Base-by-base conservation (phyloP, 805 yeast genomes). In the Komagataella pastoris region DNA sequence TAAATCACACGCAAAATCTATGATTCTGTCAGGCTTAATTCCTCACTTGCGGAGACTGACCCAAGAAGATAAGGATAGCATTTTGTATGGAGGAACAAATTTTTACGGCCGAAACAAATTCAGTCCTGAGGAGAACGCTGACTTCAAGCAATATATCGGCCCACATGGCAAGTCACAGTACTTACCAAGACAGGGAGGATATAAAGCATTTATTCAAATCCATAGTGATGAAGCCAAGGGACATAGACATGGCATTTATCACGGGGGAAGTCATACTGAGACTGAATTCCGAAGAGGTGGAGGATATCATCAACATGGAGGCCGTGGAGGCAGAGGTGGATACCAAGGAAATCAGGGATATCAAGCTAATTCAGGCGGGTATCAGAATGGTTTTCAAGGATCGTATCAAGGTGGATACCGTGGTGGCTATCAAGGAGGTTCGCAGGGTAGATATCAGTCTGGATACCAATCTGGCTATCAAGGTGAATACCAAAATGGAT, bases 11-110 rank as follows among this genome's bases (percentile, higher is more conserved):
- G 83, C 88, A 36, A 93, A 91, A 62, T 84, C 95, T 1, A 85
- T 93, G 85, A 70, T 91, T 19, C 65, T 91, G 56, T 85, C 82
- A 48, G 97, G 97, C 0, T 88, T 72, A 60, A 79, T 80, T 54
- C 76, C 88, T 4, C 83, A 81, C 54, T 67, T 68, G 43, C 72
- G 73, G 17, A 81, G 82, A 6, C 69, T 91, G 48, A 79, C 80
- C 3, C 78, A 76, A 45, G 83, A 82, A 49, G 97, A 90, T 58
- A 76, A 73, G 52, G 88, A 83, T 55, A 68, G 74, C 8, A 71
- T 88, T 12, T 59, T 74, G 36, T 75, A 80, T 58, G 80, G 79
- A 3, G 60, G 68, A 48, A 58, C 58, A 49, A 62, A 62, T 48
- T 56, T 61, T 23, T 60, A 64, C 36, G 59, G 58, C 49, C 60